Evolutionary conservation across 2,329 filamentous ascomycete species (phyloP).

Genomic region (Hypoxylon sp.): DNA sequence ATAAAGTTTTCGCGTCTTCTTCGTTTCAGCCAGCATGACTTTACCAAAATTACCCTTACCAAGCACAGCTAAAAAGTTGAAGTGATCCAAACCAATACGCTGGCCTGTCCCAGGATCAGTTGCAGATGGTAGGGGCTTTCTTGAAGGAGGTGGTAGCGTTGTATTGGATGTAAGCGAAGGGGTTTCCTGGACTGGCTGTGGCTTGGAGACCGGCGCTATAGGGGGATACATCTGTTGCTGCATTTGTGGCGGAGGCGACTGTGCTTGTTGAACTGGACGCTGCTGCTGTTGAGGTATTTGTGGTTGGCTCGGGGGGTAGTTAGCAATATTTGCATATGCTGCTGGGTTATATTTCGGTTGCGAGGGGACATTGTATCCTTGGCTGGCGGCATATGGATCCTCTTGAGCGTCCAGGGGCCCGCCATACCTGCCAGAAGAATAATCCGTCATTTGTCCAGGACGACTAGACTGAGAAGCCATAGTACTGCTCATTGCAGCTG

Average conservation of each 20-base stretch:
- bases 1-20: constrained; percentile 90
- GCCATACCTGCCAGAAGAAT: constrained; percentile 53
- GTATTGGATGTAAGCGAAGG: constrained; percentile 53
- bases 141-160: constrained; percentile 54
- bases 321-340: constrained; percentile 76
- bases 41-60: constrained; percentile 99
- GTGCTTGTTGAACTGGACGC: constrained; percentile 54
- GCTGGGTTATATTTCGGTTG: constrained; percentile 82
- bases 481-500: constrained; percentile 67
- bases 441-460: constrained; percentile 48
- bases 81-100: constrained; percentile 95
- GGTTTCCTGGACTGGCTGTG: constrained; percentile 55
- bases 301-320: constrained; percentile 59
- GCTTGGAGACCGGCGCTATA: constrained; percentile 54
- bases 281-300: constrained; percentile 57
- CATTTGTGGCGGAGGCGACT: constrained; percentile 48
- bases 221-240: constrained; percentile 53
- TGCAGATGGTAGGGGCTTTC: constrained; percentile 76
- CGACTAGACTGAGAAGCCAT: constrained; percentile 53
- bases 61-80: constrained; percentile 98
- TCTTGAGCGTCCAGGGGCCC: constrained; percentile 48
- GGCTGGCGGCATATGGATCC: constrained; percentile 48
- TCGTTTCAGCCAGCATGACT: constrained; percentile 99
- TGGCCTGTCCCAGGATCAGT: constrained; percentile 80
- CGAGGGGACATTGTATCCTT: constrained; percentile 49